phyloP scores from a whole-genome alignment of 2,329 filamentous ascomycete genomes.

The Venturia carpophila region DNA sequence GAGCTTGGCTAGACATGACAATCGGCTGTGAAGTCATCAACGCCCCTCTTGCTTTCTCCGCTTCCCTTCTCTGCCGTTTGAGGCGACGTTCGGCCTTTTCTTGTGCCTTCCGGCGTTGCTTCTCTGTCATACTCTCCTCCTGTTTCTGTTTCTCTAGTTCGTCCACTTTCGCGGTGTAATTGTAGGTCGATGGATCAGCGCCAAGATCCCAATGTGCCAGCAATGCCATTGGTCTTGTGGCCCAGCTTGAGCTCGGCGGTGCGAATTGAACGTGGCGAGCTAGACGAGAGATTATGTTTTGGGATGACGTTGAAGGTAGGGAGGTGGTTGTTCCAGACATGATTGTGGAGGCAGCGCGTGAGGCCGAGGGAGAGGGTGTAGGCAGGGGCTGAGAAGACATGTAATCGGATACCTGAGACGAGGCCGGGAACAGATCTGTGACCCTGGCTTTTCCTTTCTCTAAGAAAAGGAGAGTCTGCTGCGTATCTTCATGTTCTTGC shows the following conservation, averaged over 20 bases:
- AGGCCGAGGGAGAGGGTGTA: constrained; percentile 1
- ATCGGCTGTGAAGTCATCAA: not conserved
- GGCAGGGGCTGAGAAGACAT: constrained; percentile 1
- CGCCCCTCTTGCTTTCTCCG: not conserved
- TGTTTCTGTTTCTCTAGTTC: not conserved
- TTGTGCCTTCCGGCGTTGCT: not conserved
- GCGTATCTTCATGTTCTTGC: not conserved
- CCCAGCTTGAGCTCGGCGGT: not conserved
- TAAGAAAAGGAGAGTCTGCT: not conserved
- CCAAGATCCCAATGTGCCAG: constrained; percentile 15
- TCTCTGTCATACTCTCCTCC: constrained; percentile 3
- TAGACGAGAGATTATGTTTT: not conserved
- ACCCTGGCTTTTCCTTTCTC: not conserved
- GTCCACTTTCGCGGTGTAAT: not conserved
- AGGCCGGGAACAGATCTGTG: not conserved
- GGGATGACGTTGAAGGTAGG: not conserved
- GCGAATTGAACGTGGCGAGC: not conserved
- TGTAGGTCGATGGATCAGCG: constrained; percentile 8
- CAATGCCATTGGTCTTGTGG: not conserved
- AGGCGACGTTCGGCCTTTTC: not conserved
- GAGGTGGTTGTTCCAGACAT: not conserved
- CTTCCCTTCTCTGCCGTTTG: not conserved
- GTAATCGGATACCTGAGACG: not conserved
- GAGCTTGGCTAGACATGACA: constrained; percentile 5
- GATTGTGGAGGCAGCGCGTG: not conserved